Conservation (phyloP, 1,284 basidiomycete species). For the Testicularia cyperi region DNA sequence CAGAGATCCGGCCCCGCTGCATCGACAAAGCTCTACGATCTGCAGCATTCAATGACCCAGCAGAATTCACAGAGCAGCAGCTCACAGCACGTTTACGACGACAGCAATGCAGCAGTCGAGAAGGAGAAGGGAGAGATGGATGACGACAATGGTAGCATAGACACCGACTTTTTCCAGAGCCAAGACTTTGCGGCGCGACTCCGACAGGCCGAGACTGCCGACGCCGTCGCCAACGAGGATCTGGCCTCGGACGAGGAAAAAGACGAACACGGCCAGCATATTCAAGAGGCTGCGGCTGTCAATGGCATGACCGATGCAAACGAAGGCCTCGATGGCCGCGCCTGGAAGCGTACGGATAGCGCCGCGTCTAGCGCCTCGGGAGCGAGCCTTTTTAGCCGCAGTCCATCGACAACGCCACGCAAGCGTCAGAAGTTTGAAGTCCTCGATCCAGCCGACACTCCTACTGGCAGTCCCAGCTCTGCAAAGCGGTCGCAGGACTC, state of each 20-base stretch:
- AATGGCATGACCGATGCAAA: conserved; percentile 2
- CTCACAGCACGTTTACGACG: too few relatives aligned
- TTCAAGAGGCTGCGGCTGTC: not conserved
- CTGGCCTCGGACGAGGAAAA: conserved; percentile 22
- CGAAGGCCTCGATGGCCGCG: not conserved
- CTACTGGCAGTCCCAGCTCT: conserved; percentile 8
- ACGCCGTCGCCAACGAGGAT: conserved; percentile 20
- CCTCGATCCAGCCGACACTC: conserved; percentile 2
- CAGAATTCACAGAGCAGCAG: conserved; percentile 4
- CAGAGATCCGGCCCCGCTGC: conserved; percentile 30
- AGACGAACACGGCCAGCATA: conserved; percentile 1
- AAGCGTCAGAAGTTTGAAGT: conserved; percentile 10
- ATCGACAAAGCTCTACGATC: conserved; percentile 41
- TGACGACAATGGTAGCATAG: conserved; percentile 29
- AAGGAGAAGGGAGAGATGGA: conserved; percentile 13
- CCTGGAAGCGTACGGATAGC: conserved; percentile 28
- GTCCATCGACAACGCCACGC: conserved; percentile 21
- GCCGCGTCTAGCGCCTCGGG: conserved; percentile 10
- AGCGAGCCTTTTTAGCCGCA: conserved; percentile 11
- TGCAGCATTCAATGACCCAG: conserved; percentile 36
- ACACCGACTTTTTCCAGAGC: conserved; percentile 57
- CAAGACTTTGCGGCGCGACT: conserved; percentile 49
- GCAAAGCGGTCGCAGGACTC: conserved; percentile 9
- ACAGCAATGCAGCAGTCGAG: conserved; percentile 30
- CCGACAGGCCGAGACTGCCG: conserved; percentile 43